Evolutionary conservation across 1,139 yeast genomes (phyloP).

Genomic region (Scheffersomyces illinoinensis): DNA sequence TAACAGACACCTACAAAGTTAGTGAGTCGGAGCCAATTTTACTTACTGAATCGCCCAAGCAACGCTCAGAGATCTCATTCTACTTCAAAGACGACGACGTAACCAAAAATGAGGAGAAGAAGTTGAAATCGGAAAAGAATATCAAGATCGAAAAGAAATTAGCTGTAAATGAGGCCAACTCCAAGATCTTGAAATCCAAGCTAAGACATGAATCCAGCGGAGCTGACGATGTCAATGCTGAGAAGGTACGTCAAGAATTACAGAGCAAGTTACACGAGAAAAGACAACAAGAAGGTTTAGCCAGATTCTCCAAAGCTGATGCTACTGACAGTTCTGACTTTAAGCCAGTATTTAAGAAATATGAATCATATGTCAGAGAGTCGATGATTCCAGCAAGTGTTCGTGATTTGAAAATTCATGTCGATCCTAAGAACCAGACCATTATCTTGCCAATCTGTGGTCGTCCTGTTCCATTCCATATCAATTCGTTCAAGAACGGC

Average conservation of each 20-base stretch:
- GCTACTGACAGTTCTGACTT: slow-evolving; percentile 65
- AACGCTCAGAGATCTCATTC: slow-evolving; percentile 75
- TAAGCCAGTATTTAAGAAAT: slow-evolving; percentile 80
- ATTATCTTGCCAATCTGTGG: slow-evolving; percentile 91
- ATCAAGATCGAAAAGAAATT: slow-evolving; percentile 33
- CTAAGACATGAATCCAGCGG: slow-evolving; percentile 74
- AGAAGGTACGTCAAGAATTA: slow-evolving; percentile 77
- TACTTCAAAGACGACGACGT: slow-evolving; percentile 75
- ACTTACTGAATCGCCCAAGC: slow-evolving; percentile 74
- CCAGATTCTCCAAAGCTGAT: slow-evolving; percentile 74
- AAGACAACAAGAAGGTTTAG: slow-evolving; percentile 81
- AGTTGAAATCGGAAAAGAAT: slow-evolving; percentile 35
- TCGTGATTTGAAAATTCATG: slow-evolving; percentile 81
- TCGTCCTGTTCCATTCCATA: slow-evolving; percentile 97
- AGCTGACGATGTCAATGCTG: slow-evolving; percentile 66
- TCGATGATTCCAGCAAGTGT: slow-evolving; percentile 85
- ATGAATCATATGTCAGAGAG: slow-evolving; percentile 92
- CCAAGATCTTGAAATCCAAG: slow-evolving; percentile 74
- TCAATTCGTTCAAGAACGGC: slow-evolving; percentile 90
- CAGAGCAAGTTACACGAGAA: slow-evolving; percentile 83
- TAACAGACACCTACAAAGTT: slow-evolving; percentile 83
- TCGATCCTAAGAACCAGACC: slow-evolving; percentile 86
- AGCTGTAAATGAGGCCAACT: slow-evolving; percentile 36
- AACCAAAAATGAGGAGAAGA: slow-evolving; percentile 29
- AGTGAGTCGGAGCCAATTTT: slow-evolving; percentile 61